Conservation (phyloP, 306 rosid species). For the cucumber (Cucumis sativus) region DNA sequence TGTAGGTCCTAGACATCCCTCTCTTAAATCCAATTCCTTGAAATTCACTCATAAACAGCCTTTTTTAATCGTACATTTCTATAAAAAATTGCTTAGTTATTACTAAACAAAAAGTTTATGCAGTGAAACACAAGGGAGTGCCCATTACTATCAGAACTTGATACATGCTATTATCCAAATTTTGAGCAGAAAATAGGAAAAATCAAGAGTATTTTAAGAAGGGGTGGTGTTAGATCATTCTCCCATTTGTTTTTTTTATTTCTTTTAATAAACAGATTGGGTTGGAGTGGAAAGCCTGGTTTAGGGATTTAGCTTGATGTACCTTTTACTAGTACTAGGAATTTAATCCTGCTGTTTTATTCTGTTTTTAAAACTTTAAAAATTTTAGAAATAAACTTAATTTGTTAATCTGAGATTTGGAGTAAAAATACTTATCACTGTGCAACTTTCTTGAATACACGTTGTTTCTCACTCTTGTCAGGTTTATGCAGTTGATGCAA, state of each 20-base stretch:
- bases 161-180: background rate
- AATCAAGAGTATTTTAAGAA: background rate
- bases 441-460: constrained; percentile 13
- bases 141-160: background rate
- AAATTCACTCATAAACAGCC: background rate
- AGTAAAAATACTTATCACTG: background rate
- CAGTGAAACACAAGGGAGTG: background rate
- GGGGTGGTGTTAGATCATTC: background rate
- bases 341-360: too few relatives aligned
- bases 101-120: background rate
- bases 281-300: background rate
- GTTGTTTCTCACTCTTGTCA: constrained; percentile 13
- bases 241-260: background rate
- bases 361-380: background rate
- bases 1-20: background rate
- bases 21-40: background rate
- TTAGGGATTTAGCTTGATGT: background rate
- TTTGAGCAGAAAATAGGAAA: background rate
- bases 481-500: constrained; percentile 99
- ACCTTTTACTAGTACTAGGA: background rate
- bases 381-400: background rate
- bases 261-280: background rate
- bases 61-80: background rate
- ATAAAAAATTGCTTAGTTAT: background rate
- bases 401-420: background rate